phyloP scores from a whole-genome alignment of 306 rosid genomes.

The Vigna unguiculata region DNA sequence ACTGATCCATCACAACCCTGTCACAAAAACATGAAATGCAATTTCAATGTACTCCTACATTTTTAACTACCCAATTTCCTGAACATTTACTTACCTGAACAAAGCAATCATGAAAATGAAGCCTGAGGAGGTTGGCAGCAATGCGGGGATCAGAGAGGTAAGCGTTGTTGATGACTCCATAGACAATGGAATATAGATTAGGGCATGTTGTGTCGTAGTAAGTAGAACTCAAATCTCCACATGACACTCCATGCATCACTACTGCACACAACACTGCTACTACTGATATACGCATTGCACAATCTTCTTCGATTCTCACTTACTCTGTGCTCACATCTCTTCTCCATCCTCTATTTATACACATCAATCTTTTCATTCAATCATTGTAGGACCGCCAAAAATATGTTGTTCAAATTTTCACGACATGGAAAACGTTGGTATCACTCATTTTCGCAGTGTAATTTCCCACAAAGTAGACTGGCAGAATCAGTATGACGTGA shows the following conservation, averaged over 20 bases:
- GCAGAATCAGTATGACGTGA: not conserved
- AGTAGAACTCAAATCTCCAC: conserved; percentile 33
- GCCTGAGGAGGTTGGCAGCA: conserved; percentile 59
- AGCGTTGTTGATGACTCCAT: conserved; percentile 24
- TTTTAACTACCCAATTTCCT: too few species aligned
- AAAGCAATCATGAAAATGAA: conserved; percentile 71
- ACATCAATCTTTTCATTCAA: too few species aligned
- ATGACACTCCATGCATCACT: not conserved
- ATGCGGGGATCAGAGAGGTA: conserved; percentile 44
- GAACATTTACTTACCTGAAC: conserved; percentile 42
- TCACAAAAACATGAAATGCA: not conserved
- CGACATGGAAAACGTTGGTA: not conserved
- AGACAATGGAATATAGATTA: not conserved
- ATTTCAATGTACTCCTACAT: too few species aligned
- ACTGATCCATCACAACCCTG: conserved; percentile 75
- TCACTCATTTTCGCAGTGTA: not conserved
- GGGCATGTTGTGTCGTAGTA: conserved; percentile 52
- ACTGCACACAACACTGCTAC: conserved; percentile 27
- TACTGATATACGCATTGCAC: not conserved
- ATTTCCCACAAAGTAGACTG: not conserved
- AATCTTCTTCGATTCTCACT: not conserved
- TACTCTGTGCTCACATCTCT: not conserved
- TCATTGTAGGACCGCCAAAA: too few species aligned
- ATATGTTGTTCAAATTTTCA: too few species aligned
- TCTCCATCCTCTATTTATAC: conserved; percentile 33